Base-by-base conservation (phyloP, 352 stramenopile species). In the Peronospora belbahrii region DNA sequence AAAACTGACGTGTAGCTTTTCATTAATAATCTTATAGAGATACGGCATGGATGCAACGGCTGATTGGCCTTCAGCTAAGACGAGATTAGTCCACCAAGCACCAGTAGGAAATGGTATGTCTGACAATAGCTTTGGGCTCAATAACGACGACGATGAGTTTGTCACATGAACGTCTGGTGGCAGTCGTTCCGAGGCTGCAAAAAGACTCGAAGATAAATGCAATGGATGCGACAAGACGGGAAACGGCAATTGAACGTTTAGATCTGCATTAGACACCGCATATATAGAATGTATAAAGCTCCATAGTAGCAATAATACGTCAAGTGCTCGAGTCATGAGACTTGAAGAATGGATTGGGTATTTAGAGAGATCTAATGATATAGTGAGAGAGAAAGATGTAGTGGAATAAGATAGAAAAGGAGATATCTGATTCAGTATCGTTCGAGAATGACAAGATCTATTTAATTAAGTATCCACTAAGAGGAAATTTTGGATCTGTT, bases 81-180 rank as follows among this genome's bases (percentile, higher is more conserved):
- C 77, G 24, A 87, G 59, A 53, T 91, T 91, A 28, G 76, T 88
- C 80, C 80, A 91, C 63, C 74, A 91, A 3, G 80, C 76, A 37
- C 76, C 76, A 0, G 80, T 91, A 14, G 80, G 80, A 62, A 91
- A 91, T 36, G 76, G 72, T 31, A 71, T 59, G 47, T 83, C 72
- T 4, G 54, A 61, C 19, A 81, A 59, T 13, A 62, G 23, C 39
- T 52, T 62, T 9, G 46, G 52, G 3, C 22, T 17, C 10, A 8
- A 3, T 4, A 11, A 6, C 14, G 17, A 17, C 2, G 39, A 43
- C 13, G 22, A 45, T 13, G 22, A 28, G 20, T 53, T 62, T 23
- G 43, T 33, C 42, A 59, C 57, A 11, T 51, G 45, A 24, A 47
- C 52, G 31, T 59, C 37, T 31, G 62, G 38, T 6, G 51, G 48